Percentiles rank a stretch among this genome's conserved stretches.
Evolutionary conservation across 495 filamentous ascomycete genomes (phyloP).

Genomic region (Massariosphaeria phaeospora): DNA sequence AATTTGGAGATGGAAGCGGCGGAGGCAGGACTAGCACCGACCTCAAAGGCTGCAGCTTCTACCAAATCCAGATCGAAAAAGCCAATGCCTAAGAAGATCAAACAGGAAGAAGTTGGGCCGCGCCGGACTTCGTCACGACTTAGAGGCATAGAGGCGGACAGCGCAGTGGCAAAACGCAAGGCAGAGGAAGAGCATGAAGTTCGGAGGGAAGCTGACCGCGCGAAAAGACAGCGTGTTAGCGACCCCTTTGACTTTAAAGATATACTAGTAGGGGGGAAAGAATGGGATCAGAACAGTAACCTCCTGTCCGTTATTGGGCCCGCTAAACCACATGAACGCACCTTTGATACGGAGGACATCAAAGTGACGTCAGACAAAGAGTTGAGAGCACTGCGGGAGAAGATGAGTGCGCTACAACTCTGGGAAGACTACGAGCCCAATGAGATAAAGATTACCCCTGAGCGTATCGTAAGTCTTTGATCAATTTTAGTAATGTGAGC

Average conservation of each 20-base stretch:
- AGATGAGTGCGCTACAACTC: slow-evolving; percentile 72
- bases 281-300: slow-evolving; percentile 50
- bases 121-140: slow-evolving; percentile 63
- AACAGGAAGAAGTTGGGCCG: slow-evolving; percentile 47
- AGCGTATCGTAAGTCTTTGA: slow-evolving; percentile 54
- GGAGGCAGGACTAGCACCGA: slow-evolving; percentile 52
- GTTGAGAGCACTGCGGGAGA: slow-evolving; percentile 68
- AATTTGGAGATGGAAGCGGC: slow-evolving; percentile 46
- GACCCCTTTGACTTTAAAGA: slow-evolving; percentile 69
- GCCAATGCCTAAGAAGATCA: slow-evolving; percentile 46
- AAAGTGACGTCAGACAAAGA: slow-evolving; percentile 73
- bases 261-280: slow-evolving; percentile 71
- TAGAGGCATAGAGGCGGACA: slow-evolving; percentile 62
- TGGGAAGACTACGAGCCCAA: slow-evolving; percentile 79
- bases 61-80: slow-evolving; percentile 45
- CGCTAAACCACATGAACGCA: slow-evolving; percentile 71
- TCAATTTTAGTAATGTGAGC: not conserved
- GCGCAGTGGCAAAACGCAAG: slow-evolving; percentile 73
- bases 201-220: slow-evolving; percentile 55
- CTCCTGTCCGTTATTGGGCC: slow-evolving; percentile 56
- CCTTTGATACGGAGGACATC: slow-evolving; percentile 77
- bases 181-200: slow-evolving; percentile 65
- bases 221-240: slow-evolving; percentile 66
- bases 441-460: slow-evolving; percentile 88
- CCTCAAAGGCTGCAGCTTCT: slow-evolving; percentile 35